Evolutionary conservation across 768 basidiomycete genomes (phyloP), one percentile per base, ranked within the genome.

Genomic region (Pleurotus platypus): DNA sequence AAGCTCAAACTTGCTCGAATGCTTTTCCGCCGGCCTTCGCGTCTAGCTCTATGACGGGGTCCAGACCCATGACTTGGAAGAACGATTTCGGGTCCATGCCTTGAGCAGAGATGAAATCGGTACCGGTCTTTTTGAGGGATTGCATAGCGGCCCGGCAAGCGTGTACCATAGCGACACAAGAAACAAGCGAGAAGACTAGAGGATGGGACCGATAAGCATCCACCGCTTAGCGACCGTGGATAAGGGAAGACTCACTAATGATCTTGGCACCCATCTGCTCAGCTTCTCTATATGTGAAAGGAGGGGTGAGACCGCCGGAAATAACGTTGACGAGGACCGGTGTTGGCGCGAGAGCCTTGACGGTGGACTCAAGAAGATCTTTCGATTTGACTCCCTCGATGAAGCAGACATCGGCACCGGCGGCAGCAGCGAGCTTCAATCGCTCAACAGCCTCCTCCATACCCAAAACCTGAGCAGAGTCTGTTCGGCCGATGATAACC

Each of bases 41-140:
- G 16, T 39, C 55, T n/a, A 56, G 35, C 30, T 56, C 55, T 20
- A 39, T 47, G 22, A 56, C 35, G 1, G 55, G 45, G 20, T 47
- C 47, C 64, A 60, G 56, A 69, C 78, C 79, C 76, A 80, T 77
- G 35, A 80, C 72, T 59, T 79, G 70, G 65, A 81, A 80, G 68
- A 80, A 80, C 42, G 73, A 67, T 58, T 76, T 79, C 35, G 80
- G 80, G 57, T 78, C 76, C 79, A 82, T 80, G 27, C 75, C 72
- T 37, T 60, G 59, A 5, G 64, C 66, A 15, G 73, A 56, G 57
- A 60, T 39, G 58, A 75, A 75, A 64, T 81, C 80, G 9, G 78
- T 79, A 18, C 80, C 80, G 4, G 75, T 78, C 62, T 74, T 71
- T 64, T 80, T 82, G 46, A 82, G 68, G 12, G 76, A 75, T 27